Conservation (phyloP, 1,284 basidiomycete genomes). For the Malassezia globosa region DNA sequence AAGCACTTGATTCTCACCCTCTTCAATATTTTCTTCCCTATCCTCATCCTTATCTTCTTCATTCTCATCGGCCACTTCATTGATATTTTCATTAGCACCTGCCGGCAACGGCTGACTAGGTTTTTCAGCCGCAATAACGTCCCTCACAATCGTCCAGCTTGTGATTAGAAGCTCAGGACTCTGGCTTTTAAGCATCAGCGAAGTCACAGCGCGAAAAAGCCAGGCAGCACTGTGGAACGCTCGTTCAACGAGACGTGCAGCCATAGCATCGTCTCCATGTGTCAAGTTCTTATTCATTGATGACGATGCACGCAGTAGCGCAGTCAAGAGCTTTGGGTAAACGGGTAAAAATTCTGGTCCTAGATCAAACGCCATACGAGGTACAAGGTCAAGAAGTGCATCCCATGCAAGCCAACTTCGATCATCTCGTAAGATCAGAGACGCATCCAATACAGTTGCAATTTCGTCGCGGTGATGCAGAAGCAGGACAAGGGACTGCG, state of each 20-base stretch:
- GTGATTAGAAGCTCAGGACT: constrained; percentile 1
- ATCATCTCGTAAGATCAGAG: constrained; percentile 15
- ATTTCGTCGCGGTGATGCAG: constrained; percentile 37
- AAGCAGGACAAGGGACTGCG: constrained; percentile 36
- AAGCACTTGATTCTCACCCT: constrained; percentile 4
- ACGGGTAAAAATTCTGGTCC: constrained; percentile 41
- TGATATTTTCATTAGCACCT: constrained; percentile 11
- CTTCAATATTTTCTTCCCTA: too few relatives aligned
- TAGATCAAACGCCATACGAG: constrained; percentile 40
- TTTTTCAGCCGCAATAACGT: neutral
- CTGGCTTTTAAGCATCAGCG: constrained; percentile 29
- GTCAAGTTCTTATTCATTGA: constrained; percentile 30
- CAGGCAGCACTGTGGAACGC: constrained; percentile 40
- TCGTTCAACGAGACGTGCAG: constrained; percentile 40
- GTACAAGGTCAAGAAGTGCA: constrained; percentile 40
- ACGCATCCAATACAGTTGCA: constrained; percentile 16
- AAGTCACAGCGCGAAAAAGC: constrained; percentile 33
- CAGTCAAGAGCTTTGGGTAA: constrained; percentile 28
- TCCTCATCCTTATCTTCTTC: neutral
- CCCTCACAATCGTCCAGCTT: constrained; percentile 13
- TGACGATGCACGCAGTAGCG: constrained; percentile 34
- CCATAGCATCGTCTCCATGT: constrained; percentile 34
- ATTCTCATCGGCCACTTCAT: too few relatives aligned
- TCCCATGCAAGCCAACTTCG: constrained; percentile 36
- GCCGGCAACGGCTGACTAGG: neutral